Evolutionary conservation across 495 filamentous ascomycete genomes (phyloP), one percentile per base, ranked within the genome.

Genomic region (Penicillium paradoxum): DNA sequence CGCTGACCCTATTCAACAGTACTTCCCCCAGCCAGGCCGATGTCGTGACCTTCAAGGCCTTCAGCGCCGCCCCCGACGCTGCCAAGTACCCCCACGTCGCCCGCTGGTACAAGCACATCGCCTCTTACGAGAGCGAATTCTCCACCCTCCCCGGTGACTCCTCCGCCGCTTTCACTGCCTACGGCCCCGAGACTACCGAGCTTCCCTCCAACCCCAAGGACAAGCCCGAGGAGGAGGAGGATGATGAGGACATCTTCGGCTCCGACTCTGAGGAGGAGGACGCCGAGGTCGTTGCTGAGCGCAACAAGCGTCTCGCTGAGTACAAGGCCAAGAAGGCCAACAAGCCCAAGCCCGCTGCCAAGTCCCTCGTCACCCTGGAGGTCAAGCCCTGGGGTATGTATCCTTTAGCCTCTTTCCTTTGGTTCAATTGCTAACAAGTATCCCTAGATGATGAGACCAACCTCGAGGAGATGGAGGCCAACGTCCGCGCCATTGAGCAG

Each of bases 31-130:
- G 90, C 60, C 93, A 98, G 80, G 93, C 95, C 70, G 93, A 98
- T 79, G 91, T 91, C 64, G 88, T 87, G 71, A 83, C 82, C 76
- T 98, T 86, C 86, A 95, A 97, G 79, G 88, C 86, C 60, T 70
- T 96, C 71, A 87, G 79, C 63, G 76, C 77, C 53, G 74, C 82
- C 37, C 93, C 93, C 53, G 84, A 86, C 51, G 77, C 85, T 60
- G 80, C 74, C 61, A 96, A 93, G 79, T 97, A 87, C 82, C 91
- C 95, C 62, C 81, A 96, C 75, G 91, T 86, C 62, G 89, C 88
- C 53, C 87, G 93, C 74, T 98, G 93, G 93, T 96, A 96, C 83
- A 96, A 95, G 81, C 91, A 98, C 83, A 95, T 96, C 67, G 82
- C 85, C 60, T 85, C 87, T 55, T 96, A 87, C 77, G 84, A 89